Percentiles rank a stretch among this genome's conserved stretches.
phyloP scores from a whole-genome alignment of 2,329 filamentous ascomycete genomes.

The Talaromyces funiculosus region DNA sequence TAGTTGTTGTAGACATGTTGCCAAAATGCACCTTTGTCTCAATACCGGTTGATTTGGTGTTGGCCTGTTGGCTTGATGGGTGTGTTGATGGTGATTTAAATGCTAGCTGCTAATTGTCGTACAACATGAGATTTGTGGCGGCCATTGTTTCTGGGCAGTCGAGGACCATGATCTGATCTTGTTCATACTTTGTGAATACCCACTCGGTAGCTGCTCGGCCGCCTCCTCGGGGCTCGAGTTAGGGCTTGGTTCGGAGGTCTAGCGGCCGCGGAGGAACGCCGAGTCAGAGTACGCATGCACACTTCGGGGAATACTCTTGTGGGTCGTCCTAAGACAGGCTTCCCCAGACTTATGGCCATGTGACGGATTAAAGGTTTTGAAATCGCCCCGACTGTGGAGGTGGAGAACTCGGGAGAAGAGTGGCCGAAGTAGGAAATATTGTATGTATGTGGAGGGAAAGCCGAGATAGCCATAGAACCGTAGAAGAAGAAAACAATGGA shows the following conservation, averaged over 20 bases:
- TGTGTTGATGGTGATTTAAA: background rate
- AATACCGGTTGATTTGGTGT: no score
- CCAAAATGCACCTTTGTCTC: background rate
- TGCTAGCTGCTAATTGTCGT: background rate
- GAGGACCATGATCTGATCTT: background rate
- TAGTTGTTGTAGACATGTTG: background rate
- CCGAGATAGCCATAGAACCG: background rate
- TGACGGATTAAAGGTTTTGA: background rate
- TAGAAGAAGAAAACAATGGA: background rate
- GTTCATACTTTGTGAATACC: background rate
- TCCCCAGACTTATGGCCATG: background rate
- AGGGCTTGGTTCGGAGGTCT: background rate
- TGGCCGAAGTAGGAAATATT: background rate
- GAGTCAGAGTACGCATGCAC: background rate
- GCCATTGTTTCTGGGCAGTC: background rate
- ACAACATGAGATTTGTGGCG: background rate
- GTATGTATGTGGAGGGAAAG: background rate
- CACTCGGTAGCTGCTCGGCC: conserved; percentile 2
- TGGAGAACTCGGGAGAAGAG: background rate
- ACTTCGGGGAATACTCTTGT: background rate
- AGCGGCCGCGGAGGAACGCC: background rate
- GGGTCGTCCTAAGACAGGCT: background rate
- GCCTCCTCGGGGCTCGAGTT: background rate
- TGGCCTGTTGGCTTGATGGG: background rate
- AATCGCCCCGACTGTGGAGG: background rate